phyloP scores from a whole-genome alignment of 108 stramenopile genomes.

The Pseudonitzschia multiseries region DNA sequence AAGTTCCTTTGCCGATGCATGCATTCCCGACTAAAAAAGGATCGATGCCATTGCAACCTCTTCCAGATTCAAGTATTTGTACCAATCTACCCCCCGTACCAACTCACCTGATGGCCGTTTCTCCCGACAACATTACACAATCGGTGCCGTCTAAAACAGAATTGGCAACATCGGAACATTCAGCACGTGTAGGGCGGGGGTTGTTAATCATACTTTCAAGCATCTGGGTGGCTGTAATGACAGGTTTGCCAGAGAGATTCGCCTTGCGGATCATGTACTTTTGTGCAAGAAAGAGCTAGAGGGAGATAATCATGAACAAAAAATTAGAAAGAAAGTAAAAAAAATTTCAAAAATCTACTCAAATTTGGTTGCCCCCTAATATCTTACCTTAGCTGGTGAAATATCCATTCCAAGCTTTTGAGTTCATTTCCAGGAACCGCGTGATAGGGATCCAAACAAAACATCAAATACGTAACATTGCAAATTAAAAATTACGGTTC shows the following conservation, averaged over 20 bases:
- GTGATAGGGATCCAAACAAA: background rate
- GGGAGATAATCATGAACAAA: conserved; percentile 32
- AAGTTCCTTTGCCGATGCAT: too few relatives aligned
- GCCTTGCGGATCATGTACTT: conserved; percentile 94
- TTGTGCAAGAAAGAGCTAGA: conserved; percentile 83
- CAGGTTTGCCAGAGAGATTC: conserved; percentile 93
- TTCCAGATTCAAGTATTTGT: background rate
- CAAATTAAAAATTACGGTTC: too few relatives aligned
- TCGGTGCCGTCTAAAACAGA: conserved; percentile 93
- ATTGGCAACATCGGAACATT: conserved; percentile 99
- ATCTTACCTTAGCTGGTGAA: conserved; percentile 75
- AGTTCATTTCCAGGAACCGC: background rate
- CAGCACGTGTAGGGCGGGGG: conserved; percentile 99
- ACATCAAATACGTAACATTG: background rate
- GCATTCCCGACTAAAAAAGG: too few relatives aligned
- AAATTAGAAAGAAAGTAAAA: conserved; percentile 4
- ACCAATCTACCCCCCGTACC: background rate
- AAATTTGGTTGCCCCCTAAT: conserved; percentile 71
- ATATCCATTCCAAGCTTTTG: conserved; percentile 99
- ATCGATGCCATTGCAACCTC: too few relatives aligned
- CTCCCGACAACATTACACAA: conserved; percentile 96
- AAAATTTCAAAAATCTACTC: background rate
- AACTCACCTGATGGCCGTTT: conserved; percentile 80
- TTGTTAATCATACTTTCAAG: conserved; percentile 96
- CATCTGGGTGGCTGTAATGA: conserved; percentile 95